Percentiles rank a stretch among this genome's conserved stretches.
Evolutionary conservation across 179 eudicot genomes (phyloP).

Genomic region (Pouteria campechiana): DNA sequence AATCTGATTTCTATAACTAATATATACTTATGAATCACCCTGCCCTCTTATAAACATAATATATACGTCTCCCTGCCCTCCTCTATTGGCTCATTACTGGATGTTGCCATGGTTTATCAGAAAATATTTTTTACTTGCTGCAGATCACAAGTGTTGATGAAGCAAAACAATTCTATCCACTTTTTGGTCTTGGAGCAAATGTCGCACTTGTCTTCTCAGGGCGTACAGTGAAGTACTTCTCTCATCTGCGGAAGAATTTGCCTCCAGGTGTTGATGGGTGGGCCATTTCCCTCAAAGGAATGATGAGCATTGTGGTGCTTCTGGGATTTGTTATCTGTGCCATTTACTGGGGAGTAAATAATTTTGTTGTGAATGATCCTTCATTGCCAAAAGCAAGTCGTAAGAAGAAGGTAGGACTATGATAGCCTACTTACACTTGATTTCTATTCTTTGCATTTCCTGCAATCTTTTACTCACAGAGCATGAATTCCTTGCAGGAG

Average conservation of each 20-base stretch:
- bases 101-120: too few species aligned
- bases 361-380: too few species aligned
- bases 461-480: background rate
- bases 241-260: constrained; percentile 61
- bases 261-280: constrained; percentile 98
- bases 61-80: too few species aligned
- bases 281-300: constrained; percentile 87
- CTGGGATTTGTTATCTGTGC: constrained; percentile 78
- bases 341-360: constrained; percentile 94
- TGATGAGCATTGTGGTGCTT: constrained; percentile 92
- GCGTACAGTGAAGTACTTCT: constrained; percentile 93
- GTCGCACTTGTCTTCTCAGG: constrained; percentile 97
- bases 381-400: constrained; percentile 76
- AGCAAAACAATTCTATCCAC: constrained; percentile 88
- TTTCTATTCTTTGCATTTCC: background rate
- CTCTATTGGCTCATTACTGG: too few species aligned
- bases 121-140: too few species aligned
- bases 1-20: too few species aligned
- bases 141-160: constrained; percentile 97
- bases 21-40: too few species aligned
- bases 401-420: constrained; percentile 99
- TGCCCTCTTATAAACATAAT: too few species aligned
- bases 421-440: background rate
- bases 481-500: constrained; percentile 31
- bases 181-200: constrained; percentile 97